Conservation (phyloP, 106 monocot species). For the Ottelia alismoides region DNA sequence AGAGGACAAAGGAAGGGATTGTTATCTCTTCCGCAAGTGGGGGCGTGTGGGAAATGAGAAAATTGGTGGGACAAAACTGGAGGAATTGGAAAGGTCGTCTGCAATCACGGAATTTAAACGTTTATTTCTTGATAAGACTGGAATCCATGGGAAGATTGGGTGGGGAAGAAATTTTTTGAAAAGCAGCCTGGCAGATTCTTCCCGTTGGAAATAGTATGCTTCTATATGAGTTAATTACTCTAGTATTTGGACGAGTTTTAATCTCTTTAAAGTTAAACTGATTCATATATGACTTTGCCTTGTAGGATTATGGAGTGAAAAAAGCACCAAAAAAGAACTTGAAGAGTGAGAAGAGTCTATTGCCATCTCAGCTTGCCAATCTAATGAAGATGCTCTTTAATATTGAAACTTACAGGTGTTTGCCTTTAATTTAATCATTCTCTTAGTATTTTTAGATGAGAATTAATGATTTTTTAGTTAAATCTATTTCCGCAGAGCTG, state of each 20-base stretch:
- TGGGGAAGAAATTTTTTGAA: constrained; percentile 49
- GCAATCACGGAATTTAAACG: constrained; percentile 80
- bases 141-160: constrained; percentile 95
- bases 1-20: constrained; percentile 81
- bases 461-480: no score
- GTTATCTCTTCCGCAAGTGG: constrained; percentile 96
- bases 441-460: no score
- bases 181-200: constrained; percentile 87
- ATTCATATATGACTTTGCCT: no score
- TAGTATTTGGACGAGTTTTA: neutral
- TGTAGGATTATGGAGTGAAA: constrained; percentile 93
- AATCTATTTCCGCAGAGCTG: constrained; percentile 86
- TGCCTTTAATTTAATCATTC: constrained; percentile 1
- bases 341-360: constrained; percentile 29
- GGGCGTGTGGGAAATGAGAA: constrained; percentile 94
- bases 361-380: constrained; percentile 48
- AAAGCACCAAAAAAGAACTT: constrained; percentile 41
- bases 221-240: neutral
- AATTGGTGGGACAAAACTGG: constrained; percentile 81
- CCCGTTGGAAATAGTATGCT: constrained; percentile 84
- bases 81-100: constrained; percentile 60
- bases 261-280: no score
- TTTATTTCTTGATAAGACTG: constrained; percentile 96
- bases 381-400: constrained; percentile 97
- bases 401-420: constrained; percentile 90